Conservation (phyloP, 129 eudicot species). For the sunflower (Helianthus annuus) region DNA sequence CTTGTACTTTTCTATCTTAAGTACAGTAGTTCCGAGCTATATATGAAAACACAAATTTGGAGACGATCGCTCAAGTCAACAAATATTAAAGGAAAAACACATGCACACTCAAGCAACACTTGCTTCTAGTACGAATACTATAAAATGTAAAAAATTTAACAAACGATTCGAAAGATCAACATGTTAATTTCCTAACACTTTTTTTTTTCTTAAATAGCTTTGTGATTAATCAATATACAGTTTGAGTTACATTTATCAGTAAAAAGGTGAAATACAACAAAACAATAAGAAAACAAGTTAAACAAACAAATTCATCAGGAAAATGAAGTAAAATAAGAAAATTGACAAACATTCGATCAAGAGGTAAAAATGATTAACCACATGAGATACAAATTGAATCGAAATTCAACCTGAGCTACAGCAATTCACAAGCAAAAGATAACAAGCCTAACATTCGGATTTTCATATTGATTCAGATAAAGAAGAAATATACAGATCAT, state of each 20-base stretch:
- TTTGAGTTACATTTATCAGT: no score
- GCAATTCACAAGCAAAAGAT: background rate
- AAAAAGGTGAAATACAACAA: no score
- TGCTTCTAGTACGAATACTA: no score
- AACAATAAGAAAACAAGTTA: no score
- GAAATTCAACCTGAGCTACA: background rate
- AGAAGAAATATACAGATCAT: background rate
- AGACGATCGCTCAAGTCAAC: background rate
- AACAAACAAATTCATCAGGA: no score
- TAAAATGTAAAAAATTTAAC: no score
- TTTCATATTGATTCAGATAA: background rate
- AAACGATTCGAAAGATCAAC: no score
- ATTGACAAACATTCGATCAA: background rate
- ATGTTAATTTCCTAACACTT: background rate
- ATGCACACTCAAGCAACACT: no score
- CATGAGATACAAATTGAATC: background rate
- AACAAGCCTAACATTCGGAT: background rate
- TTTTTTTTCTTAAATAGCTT: no score
- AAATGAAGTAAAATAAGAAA: background rate
- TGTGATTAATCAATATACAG: no score
- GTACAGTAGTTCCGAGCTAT: background rate
- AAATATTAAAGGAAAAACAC: background rate
- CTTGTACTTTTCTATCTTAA: background rate
- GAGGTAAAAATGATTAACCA: background rate
- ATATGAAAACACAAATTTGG: background rate